These are phyloP conservation scores for Yamadazyma tumulicola DNA, from an alignment of 805 yeast species.

Conservation along the genomic window DNA sequence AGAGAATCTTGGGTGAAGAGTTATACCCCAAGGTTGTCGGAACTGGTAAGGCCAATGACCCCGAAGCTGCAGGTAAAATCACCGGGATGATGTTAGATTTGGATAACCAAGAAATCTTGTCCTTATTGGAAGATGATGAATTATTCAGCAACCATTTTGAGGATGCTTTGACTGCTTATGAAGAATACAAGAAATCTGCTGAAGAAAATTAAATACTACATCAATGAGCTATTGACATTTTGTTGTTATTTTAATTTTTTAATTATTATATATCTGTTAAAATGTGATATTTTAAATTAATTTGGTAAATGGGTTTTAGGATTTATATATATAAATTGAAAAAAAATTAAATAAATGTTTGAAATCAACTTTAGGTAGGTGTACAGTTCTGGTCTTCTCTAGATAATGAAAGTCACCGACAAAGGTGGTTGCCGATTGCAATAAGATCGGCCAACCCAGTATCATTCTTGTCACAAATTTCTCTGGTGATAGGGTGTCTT, in stretches of 20 bases:
- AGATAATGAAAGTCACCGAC: no score
- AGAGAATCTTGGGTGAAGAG: slow-evolving; percentile 97
- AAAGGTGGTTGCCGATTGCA: no score
- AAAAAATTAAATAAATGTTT: slow-evolving; percentile 17
- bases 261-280: slow-evolving; percentile 14
- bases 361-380: slow-evolving; percentile 2
- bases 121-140: slow-evolving; percentile 85
- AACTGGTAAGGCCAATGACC: slow-evolving; percentile 82
- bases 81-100: slow-evolving; percentile 98
- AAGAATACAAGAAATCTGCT: slow-evolving; percentile 71
- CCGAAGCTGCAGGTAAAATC: slow-evolving; percentile 96
- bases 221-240: slow-evolving; percentile 8
- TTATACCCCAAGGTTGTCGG: slow-evolving; percentile 89
- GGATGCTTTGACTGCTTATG: slow-evolving; percentile 93
- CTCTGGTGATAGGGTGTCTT: no score
- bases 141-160: slow-evolving; percentile 86
- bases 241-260: slow-evolving; percentile 14
- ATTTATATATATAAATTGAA: slow-evolving; percentile 18
- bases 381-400: no score
- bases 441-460: no score
- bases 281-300: slow-evolving; percentile 16
- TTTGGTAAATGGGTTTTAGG: slow-evolving; percentile 22
- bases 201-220: slow-evolving; percentile 14
- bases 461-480: no score
- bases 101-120: slow-evolving; percentile 86